Evolutionary conservation across 2,329 filamentous ascomycete genomes (phyloP), one percentile per base, ranked within the genome.

Genomic region (Paracoccidioides lutzii): DNA sequence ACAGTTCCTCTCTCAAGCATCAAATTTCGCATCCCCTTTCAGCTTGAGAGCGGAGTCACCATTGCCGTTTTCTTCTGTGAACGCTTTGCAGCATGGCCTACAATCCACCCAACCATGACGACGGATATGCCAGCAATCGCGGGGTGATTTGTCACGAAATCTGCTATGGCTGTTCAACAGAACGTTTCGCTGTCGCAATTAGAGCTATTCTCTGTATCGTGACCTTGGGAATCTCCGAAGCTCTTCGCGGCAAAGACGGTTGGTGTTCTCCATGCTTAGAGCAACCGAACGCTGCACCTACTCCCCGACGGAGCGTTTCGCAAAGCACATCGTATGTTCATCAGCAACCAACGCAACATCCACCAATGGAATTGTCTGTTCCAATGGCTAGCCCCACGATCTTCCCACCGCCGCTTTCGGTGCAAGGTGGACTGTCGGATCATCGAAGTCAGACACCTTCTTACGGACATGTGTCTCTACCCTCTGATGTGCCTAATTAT

Each of bases 151-250:
- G 52, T 41, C 9, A 44, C 32, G 52, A 53, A 12, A 40, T 53
- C 40, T 53, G 52, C 30, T 46, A 53, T n/a, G 52, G 52, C n/a
- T 53, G 52, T 41, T 53, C 52, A 7, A 46, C 40, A 28, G 42
- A 44, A 44, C 52, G 52, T 5, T 53, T 44, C 14, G 52, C 52
- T 33, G 42, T 53, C 10, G 52, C 52, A 12, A 4, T 46, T n/a
- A 40, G 52, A 40, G 41, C 30, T 8, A 14, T 15, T 42, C 6
- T 53, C 12, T 53, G 52, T 12, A 35, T 53, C 5, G 5, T 44
- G 30, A 53, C 52, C n/a, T 4, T 53, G 9, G 52, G 52, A 28
- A 37, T 53, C 52, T 37, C 52, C 28, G 52, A 53, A 46, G 41
- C 32, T 22, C 41, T 53, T 5, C 52, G 52, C 40, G 52, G 52